Evolutionary conservation across 2,329 filamentous ascomycete genomes (phyloP).

Genomic region (Colletotrichum liriopes): DNA sequence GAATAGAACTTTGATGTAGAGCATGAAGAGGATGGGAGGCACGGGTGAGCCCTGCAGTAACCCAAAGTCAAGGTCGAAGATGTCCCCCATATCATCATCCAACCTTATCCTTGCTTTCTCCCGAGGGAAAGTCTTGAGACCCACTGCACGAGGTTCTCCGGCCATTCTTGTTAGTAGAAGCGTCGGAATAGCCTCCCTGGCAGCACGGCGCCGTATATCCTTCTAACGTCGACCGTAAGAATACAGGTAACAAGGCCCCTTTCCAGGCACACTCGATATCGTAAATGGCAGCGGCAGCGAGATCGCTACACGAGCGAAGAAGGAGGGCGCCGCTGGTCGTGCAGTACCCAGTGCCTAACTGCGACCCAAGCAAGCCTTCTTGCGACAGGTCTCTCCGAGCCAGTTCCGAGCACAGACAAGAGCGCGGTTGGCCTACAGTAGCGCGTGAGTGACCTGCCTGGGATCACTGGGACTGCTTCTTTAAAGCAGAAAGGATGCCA

Average conservation of each 20-base stretch:
- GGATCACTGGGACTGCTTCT: not conserved
- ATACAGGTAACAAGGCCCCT: too few relatives aligned
- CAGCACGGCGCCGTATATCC: not conserved
- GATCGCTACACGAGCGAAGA: too few relatives aligned
- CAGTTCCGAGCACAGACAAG: not conserved
- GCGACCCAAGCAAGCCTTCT: not conserved
- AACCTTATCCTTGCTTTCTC: not conserved
- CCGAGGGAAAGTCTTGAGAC: too few relatives aligned
- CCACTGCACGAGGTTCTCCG: too few relatives aligned
- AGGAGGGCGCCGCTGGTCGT: too few relatives aligned
- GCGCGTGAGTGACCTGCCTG: not conserved
- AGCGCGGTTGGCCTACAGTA: not conserved
- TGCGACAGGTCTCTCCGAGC: too few relatives aligned
- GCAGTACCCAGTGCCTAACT: not conserved
- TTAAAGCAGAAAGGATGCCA: not conserved
- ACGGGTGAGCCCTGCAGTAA: not conserved
- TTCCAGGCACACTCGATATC: too few relatives aligned
- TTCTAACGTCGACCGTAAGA: not conserved
- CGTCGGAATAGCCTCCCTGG: not conserved
- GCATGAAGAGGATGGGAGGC: not conserved
- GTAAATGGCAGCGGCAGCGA: too few relatives aligned
- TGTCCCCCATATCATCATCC: not conserved
- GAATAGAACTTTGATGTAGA: too few relatives aligned
- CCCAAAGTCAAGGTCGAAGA: not conserved
- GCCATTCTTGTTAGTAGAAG: not conserved